Evolutionary conservation across 805 yeast genomes (phyloP).

Genomic region (Cyberlindnera lachancei): DNA sequence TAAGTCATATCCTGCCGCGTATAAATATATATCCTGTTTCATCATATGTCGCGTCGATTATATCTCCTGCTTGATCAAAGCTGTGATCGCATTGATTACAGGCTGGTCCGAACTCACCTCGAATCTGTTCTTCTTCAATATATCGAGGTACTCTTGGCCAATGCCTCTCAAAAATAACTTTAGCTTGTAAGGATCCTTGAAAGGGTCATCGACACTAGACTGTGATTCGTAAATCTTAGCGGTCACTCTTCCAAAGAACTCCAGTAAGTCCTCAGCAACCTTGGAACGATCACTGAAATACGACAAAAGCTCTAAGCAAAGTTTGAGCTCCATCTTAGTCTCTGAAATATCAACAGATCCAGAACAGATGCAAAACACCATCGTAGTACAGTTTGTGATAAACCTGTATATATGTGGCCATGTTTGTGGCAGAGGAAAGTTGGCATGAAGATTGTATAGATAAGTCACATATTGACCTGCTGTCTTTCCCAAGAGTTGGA

Average conservation of each 20-base stretch:
- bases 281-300: constrained; percentile 41
- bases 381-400: constrained; percentile 38
- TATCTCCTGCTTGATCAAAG: neutral
- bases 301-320: constrained; percentile 37
- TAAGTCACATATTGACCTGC: constrained; percentile 39
- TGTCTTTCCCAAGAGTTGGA: constrained; percentile 37
- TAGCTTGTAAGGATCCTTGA: constrained; percentile 18
- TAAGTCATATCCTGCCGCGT: too few species aligned
- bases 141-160: constrained; percentile 37
- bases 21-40: too few species aligned
- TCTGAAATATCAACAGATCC: constrained; percentile 39
- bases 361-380: constrained; percentile 39
- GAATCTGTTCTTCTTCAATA: constrained; percentile 34
- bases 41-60: too few species aligned
- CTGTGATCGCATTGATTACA: constrained; percentile 3
- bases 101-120: constrained; percentile 26
- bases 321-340: constrained; percentile 38
- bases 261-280: constrained; percentile 37
- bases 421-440: constrained; percentile 37
- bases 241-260: constrained; percentile 24
- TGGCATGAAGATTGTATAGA: constrained; percentile 37
- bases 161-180: constrained; percentile 36
- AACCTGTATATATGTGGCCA: constrained; percentile 44
- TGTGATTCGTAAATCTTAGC: constrained; percentile 1
- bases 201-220: neutral